Conservation (phyloP, 345 rosid genomes). For the Chamaenerion angustifolium region DNA sequence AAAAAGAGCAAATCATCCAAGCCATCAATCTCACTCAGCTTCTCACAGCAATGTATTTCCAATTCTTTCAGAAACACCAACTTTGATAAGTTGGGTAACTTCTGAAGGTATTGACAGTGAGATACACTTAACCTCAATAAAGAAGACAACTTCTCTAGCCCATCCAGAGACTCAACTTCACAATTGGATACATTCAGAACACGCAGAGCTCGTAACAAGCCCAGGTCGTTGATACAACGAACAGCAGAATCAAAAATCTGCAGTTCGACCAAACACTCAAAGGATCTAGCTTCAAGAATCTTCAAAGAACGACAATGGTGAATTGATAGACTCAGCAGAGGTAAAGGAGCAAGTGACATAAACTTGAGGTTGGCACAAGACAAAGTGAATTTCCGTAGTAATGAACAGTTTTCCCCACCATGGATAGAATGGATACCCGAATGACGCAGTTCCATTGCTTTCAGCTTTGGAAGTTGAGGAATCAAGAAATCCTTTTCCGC, state of each 20-base stretch:
- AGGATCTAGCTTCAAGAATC: neutral
- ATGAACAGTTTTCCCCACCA: neutral
- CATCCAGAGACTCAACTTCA: conserved; percentile 17
- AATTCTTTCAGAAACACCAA: neutral
- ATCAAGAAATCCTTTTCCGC: neutral
- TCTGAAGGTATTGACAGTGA: neutral
- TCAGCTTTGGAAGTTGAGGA: conserved; percentile 2
- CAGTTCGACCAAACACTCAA: neutral
- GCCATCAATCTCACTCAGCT: no score
- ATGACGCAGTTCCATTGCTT: neutral
- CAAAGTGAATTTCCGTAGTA: neutral
- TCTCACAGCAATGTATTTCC: no score
- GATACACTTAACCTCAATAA: neutral
- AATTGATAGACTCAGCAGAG: neutral
- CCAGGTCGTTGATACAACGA: neutral
- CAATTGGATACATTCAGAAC: conserved; percentile 2
- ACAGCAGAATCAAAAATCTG: neutral
- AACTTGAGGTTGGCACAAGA: neutral
- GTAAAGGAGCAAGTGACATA: neutral
- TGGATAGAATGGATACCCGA: neutral
- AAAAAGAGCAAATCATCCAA: no score
- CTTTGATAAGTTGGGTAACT: neutral
- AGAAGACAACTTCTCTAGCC: conserved; percentile 21
- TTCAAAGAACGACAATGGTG: neutral
- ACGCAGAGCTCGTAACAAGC: neutral